Conservation (phyloP, 495 filamentous ascomycete species). For the Staphylotrichum tortipilum region DNA sequence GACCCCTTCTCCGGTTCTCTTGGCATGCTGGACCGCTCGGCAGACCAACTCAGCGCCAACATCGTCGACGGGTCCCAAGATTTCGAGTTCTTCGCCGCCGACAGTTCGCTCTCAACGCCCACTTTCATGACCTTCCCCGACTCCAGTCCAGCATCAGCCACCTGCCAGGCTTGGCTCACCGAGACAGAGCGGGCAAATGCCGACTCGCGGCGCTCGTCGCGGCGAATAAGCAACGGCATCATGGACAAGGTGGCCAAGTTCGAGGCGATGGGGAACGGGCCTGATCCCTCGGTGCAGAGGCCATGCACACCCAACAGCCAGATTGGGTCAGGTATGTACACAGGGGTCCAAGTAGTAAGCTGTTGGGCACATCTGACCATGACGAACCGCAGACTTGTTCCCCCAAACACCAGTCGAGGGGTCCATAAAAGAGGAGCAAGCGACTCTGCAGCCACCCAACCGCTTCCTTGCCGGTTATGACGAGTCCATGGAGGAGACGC, state of each 20-base stretch:
- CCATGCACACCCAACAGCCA: conserved; percentile 53
- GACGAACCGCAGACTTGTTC: conserved; percentile 32
- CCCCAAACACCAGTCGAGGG: conserved; percentile 42
- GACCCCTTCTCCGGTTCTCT: conserved; percentile 36
- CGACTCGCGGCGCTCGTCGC: conserved; percentile 26
- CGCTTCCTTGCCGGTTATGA: conserved; percentile 45
- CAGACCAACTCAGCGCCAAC: conserved; percentile 21
- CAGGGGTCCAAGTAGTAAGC: no score
- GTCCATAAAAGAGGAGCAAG: conserved; percentile 29
- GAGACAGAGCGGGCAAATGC: conserved; percentile 34
- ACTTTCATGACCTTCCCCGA: conserved; percentile 39
- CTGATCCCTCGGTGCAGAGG: conserved; percentile 30
- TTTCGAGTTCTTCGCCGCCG: conserved; percentile 32
- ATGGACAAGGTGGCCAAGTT: conserved; percentile 45
- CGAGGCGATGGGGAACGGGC: conserved; percentile 30
- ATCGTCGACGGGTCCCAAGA: conserved; percentile 23
- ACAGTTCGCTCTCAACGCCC: conserved; percentile 36
- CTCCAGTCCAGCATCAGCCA: conserved; percentile 27
- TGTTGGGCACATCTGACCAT: neutral
- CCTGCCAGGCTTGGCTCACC: conserved; percentile 36
- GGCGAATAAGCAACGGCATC: conserved; percentile 47
- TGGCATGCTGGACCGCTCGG: conserved; percentile 38
- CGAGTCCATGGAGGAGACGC: conserved; percentile 50
- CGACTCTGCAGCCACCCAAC: conserved; percentile 20
- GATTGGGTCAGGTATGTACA: conserved; percentile 43